Conservation (phyloP, 306 rosid genomes). For the Crotalaria pallida region DNA sequence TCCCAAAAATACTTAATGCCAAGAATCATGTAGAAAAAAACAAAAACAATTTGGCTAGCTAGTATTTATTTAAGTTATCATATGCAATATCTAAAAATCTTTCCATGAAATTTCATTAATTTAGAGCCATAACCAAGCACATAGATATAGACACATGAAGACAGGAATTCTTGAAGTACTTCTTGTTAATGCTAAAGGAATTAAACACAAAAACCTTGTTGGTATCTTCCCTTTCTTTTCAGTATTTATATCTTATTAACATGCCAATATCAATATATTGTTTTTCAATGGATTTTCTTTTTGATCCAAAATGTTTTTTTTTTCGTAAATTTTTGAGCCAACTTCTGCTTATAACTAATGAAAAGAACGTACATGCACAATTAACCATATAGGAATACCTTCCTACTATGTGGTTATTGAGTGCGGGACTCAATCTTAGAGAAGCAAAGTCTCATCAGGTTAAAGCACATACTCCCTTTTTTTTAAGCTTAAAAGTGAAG, state of each 20-base stretch:
- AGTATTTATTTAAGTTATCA: too few species aligned
- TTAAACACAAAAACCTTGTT: constrained; percentile 52
- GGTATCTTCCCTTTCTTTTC: constrained; percentile 33
- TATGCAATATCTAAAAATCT: background rate
- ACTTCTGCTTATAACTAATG: background rate
- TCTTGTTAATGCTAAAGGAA: constrained; percentile 68
- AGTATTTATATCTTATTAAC: background rate
- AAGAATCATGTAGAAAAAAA: background rate
- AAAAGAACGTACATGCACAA: background rate
- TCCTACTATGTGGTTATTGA: constrained; percentile 54
- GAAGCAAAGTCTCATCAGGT: constrained; percentile 71
- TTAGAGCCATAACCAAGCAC: background rate
- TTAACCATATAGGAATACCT: constrained; percentile 42
- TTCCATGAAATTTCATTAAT: constrained; percentile 1
- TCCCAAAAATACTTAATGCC: too few species aligned
- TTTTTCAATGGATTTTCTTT: background rate
- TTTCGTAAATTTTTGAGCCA: background rate
- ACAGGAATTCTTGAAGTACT: constrained; percentile 67
- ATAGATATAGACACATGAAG: constrained; percentile 24
- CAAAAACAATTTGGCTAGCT: background rate
- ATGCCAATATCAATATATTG: background rate
- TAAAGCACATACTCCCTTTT: background rate
- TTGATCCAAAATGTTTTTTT: background rate
- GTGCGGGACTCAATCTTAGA: constrained; percentile 47
- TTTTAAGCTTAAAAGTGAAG: background rate